These are phyloP conservation scores for Penicillium bovifimosum DNA, from an alignment of 495 filamentous ascomycete species.

Conservation along the genomic window DNA sequence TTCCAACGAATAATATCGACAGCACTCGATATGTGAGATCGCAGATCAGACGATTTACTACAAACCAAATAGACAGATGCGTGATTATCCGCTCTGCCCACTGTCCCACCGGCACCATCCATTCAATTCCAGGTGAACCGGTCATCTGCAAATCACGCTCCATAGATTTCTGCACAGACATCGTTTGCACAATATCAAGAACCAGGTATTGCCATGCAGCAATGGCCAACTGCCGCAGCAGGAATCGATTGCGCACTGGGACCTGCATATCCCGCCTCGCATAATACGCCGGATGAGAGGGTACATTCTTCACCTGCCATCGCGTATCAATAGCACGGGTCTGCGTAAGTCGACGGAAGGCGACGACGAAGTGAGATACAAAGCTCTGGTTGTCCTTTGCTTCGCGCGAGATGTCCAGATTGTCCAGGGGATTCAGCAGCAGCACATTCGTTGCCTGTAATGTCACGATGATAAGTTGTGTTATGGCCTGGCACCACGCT, in stretches of 20 bases:
- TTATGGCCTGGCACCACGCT: slow-evolving; percentile 6
- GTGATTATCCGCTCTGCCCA: slow-evolving; percentile 2
- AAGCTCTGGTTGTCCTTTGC: neutral
- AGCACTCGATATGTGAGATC: slow-evolving; percentile 1
- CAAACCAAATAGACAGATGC: slow-evolving; percentile 1
- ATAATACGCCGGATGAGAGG: slow-evolving; percentile 3
- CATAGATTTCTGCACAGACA: neutral
- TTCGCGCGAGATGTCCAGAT: neutral
- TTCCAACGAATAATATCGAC: slow-evolving; percentile 1
- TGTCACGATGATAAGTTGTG: neutral
- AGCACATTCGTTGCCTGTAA: slow-evolving; percentile 4
- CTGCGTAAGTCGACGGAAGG: neutral
- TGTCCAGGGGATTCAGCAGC: neutral
- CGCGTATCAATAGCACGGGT: neutral
- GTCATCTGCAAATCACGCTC: neutral
- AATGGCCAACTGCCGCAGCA: slow-evolving; percentile 3
- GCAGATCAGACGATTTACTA: neutral
- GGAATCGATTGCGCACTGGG: neutral
- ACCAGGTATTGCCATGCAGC: slow-evolving; percentile 5
- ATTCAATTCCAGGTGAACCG: neutral
- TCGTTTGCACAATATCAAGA: neutral
- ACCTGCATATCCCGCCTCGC: neutral
- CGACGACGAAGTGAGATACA: neutral
- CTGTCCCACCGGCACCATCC: neutral
- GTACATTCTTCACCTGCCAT: slow-evolving; percentile 8